phyloP scores from a whole-genome alignment of 805 yeast species.

The Candida qinlingensis region DNA sequence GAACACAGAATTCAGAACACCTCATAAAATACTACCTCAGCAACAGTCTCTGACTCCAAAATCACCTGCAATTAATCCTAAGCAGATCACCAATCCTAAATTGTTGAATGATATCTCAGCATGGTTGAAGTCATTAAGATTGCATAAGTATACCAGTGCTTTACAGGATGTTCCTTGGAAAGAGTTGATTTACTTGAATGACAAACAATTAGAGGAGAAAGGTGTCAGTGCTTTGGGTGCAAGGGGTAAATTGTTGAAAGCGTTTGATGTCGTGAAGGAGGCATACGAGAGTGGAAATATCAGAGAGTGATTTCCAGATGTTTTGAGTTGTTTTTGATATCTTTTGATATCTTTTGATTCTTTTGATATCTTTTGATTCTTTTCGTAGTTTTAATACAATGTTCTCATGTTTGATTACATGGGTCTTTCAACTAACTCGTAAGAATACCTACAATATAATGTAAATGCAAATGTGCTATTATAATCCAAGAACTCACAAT shows the following conservation, averaged over 20 bases:
- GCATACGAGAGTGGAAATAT: constrained; percentile 38
- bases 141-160: constrained; percentile 91
- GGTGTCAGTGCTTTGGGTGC: constrained; percentile 98
- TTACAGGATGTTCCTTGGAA: constrained; percentile 74
- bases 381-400: not conserved
- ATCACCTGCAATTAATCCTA: constrained; percentile 43
- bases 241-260: constrained; percentile 85
- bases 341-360: not conserved
- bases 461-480: not conserved
- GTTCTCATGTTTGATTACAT: not conserved
- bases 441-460: not conserved
- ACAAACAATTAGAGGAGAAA: constrained; percentile 59
- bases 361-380: not conserved
- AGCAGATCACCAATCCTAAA: constrained; percentile 46
- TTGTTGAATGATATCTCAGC: constrained; percentile 75
- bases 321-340: not conserved
- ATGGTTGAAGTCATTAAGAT: constrained; percentile 84
- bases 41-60: constrained; percentile 22
- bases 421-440: not conserved
- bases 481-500: not conserved
- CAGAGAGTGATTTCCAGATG: constrained; percentile 14
- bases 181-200: constrained; percentile 66
- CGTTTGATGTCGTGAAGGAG: constrained; percentile 76
- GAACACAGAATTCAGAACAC: constrained; percentile 9
- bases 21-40: constrained; percentile 2